Percentiles rank a stretch among this genome's conserved stretches.
Conservation (phyloP, 495 filamentous ascomycete species). For the Neurospora africana region DNA sequence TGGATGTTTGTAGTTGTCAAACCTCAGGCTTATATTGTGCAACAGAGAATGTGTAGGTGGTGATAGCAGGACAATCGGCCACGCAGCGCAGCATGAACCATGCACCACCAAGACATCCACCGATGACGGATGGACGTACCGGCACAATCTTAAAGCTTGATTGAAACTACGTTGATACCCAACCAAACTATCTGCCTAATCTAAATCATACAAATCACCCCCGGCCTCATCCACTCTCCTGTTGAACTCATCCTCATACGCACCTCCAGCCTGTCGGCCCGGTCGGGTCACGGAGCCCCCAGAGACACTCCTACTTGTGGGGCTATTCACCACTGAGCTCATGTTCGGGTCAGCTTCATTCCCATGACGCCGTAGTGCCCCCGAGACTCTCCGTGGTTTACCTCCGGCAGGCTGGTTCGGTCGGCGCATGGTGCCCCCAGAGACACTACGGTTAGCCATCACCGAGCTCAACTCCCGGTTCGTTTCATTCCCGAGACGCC, state of each 20-base stretch:
- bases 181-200: neutral
- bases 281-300: neutral
- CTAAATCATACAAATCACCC: neutral
- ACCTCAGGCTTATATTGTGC: rapidly evolving
- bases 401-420: neutral
- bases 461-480: neutral
- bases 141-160: too few species aligned
- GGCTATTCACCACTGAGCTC: neutral
- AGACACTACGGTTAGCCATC: neutral
- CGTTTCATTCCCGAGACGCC: neutral
- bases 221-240: neutral
- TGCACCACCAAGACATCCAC: too few species aligned
- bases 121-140: neutral
- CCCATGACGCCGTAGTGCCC: neutral
- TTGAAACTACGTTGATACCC: neutral
- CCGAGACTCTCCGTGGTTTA: neutral
- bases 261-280: neutral
- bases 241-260: neutral
- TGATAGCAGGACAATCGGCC: too few species aligned
- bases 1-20: neutral
- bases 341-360: neutral
- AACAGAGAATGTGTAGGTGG: too few species aligned
- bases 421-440: neutral
- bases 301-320: neutral
- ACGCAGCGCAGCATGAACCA: too few species aligned